phyloP scores from a whole-genome alignment of 257 asterid species.

The Rehmannia glutinosa region DNA sequence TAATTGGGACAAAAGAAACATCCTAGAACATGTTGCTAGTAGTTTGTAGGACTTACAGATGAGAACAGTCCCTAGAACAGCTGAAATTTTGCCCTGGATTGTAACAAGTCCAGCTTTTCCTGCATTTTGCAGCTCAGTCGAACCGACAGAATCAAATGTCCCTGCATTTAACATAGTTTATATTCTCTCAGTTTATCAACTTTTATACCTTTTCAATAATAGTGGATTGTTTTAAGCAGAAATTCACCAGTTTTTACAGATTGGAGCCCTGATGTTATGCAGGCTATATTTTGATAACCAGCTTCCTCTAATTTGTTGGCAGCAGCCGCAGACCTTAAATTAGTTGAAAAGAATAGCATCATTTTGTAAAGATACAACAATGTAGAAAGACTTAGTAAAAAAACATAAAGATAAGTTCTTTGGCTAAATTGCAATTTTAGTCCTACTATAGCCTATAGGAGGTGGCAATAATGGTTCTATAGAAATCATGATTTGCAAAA shows the following conservation, averaged over 20 bases:
- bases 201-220: not conserved
- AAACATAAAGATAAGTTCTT: not conserved
- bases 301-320: slow-evolving; percentile 64
- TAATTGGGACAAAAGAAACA: not conserved
- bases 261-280: slow-evolving; percentile 92
- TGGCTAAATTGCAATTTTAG: too few species aligned
- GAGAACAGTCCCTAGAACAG: slow-evolving; percentile 86
- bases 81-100: slow-evolving; percentile 85
- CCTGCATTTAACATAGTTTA: slow-evolving; percentile 34
- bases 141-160: slow-evolving; percentile 73
- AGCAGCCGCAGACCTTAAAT: slow-evolving; percentile 78
- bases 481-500: too few species aligned
- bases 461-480: too few species aligned
- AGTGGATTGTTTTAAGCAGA: not conserved
- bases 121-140: slow-evolving; percentile 87
- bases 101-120: slow-evolving; percentile 90
- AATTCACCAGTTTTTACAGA: slow-evolving; percentile 64
- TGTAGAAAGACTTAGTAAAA: not conserved
- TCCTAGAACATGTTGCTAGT: not conserved
- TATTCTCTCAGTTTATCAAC: not conserved
- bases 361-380: not conserved
- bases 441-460: too few species aligned
- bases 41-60: slow-evolving; percentile 54
- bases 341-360: not conserved
- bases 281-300: slow-evolving; percentile 68